These are phyloP conservation scores for Saturnispora saitoi DNA, from an alignment of 805 yeast genomes.

Conservation along the genomic window DNA sequence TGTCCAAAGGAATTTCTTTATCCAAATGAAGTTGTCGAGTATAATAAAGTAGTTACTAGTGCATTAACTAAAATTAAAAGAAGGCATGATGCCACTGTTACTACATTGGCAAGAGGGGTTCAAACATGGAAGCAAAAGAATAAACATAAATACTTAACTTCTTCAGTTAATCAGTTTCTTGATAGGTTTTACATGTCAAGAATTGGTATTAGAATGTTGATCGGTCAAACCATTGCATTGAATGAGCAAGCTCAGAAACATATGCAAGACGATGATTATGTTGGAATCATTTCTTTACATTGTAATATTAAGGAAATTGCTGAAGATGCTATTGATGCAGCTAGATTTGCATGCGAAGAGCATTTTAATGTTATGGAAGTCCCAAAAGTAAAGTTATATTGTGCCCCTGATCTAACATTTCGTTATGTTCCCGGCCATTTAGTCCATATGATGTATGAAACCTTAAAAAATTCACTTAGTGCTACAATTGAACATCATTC, in stretches of 20 bases:
- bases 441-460: conserved; percentile 85
- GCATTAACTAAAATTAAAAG: conserved; percentile 63
- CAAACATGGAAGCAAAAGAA: conserved; percentile 72
- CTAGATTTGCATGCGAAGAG: conserved; percentile 84
- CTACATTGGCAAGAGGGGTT: conserved; percentile 88
- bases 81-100: conserved; percentile 87
- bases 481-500: conserved; percentile 83
- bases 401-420: conserved; percentile 67
- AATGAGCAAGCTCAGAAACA: conserved; percentile 23
- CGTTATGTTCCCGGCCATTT: conserved; percentile 93
- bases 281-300: conserved; percentile 80
- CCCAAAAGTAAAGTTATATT: conserved; percentile 71
- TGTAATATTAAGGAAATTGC: conserved; percentile 80
- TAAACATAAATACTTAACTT: conserved; percentile 43
- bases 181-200: conserved; percentile 86
- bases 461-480: conserved; percentile 74
- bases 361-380: conserved; percentile 83
- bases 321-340: conserved; percentile 82
- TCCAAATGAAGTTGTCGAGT: conserved; percentile 67
- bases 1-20: conserved; percentile 48
- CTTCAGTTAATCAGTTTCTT: conserved; percentile 68
- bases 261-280: conserved; percentile 56
- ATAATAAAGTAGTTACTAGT: conserved; percentile 59
- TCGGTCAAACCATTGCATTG: conserved; percentile 89
- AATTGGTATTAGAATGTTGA: conserved; percentile 86